phyloP scores from a whole-genome alignment of 805 yeast species.

The Kuraishia floccosa region DNA sequence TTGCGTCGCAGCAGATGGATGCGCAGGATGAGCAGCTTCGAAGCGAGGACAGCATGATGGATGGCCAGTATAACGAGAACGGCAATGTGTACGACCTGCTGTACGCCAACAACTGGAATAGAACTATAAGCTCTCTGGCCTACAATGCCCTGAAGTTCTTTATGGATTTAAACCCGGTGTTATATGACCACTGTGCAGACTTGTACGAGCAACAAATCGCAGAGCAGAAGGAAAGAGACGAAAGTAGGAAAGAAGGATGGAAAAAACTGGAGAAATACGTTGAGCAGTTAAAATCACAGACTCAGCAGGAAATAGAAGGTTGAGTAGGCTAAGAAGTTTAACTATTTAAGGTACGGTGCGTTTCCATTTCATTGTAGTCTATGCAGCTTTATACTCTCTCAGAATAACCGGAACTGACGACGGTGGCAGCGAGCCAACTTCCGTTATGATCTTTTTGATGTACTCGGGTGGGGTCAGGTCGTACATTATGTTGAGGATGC shows the following conservation, averaged over 20 bases:
- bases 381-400: conserved; percentile 69
- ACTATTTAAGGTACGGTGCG: too few species aligned
- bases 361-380: conserved; percentile 1
- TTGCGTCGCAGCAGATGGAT: conserved; percentile 36
- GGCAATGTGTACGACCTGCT: conserved; percentile 30
- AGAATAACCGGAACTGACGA: conserved; percentile 96
- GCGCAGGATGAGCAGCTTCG: conserved; percentile 4
- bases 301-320: too few species aligned
- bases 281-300: conserved; percentile 11
- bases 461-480: conserved; percentile 92
- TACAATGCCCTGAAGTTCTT: conserved; percentile 85
- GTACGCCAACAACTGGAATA: conserved; percentile 66
- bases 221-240: conserved; percentile 56
- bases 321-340: too few species aligned
- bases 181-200: conserved; percentile 89
- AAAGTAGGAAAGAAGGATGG: conserved; percentile 62
- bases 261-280: conserved; percentile 54
- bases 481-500: conserved; percentile 76
- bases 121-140: conserved; percentile 85
- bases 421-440: conserved; percentile 93
- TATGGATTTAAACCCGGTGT: conserved; percentile 82
- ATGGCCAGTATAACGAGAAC: conserved; percentile 7
- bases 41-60: conserved; percentile 1
- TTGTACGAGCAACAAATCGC: conserved; percentile 71
- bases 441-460: conserved; percentile 91